Evolutionary conservation across 2,329 filamentous ascomycete species (phyloP), one percentile per base, ranked within the genome.

Genomic region (Magnaporthiopsis incrustans): DNA sequence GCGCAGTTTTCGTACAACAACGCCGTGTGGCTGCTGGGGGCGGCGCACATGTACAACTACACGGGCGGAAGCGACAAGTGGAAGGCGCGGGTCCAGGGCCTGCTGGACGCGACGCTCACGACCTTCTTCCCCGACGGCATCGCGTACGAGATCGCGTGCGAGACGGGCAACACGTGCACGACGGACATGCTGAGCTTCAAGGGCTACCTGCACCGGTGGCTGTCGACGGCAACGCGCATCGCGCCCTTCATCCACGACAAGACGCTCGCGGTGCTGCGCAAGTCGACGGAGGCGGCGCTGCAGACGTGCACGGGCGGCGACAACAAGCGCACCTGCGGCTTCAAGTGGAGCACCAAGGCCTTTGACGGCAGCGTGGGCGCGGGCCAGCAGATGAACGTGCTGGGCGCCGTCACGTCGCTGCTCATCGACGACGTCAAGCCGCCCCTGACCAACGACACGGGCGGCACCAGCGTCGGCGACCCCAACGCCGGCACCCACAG

Each of bases 161-260:
- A 88, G 70, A 62, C 66, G 26, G 74, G 76, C 0, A 67, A 64
- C 14, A 77, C 71, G 2, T 89, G 87, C 75, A 82, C 82, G 67
- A 77, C 77, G 26, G 87, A 89, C 69, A 82, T 87, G 72, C 77
- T 79, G 63, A 79, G 80, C 26, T 87, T 84, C 77, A 87, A 87
- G 70, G 82, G 82, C 11, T 79, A 82, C 59, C 73, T 86, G 30
- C 76, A 81, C 50, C 77, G 80, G 25, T 84, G 80, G 78, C 76
- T 87, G 66, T 79, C 79, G 3, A 73, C 77, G 22, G 78, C 80
- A 1, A 74, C 78, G 2, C 74, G 82, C 66, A 64, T 86, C 18
- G 81, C 82, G 1, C 83, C 84, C 0, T 80, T 77, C 61, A 79
- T 78, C 0, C 71, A 73, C 38, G 73, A 77, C 11, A 66, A 64